phyloP scores from a whole-genome alignment of 768 basidiomycete genomes.

The Leccinum olivaceopallidum region DNA sequence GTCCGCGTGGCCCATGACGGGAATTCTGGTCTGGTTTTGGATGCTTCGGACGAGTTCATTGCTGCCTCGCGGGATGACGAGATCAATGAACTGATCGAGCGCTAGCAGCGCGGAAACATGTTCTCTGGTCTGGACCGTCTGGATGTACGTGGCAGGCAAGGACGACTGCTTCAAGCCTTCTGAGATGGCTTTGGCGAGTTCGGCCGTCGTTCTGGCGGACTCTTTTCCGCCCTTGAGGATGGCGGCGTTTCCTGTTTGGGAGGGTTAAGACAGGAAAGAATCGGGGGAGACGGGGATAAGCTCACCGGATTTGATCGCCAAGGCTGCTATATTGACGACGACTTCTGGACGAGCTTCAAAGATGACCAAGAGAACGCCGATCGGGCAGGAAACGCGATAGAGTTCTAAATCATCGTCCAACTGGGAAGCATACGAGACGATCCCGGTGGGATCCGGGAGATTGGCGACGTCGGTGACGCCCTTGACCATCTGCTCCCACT shows the following conservation, averaged over 20 bases:
- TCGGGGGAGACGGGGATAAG: neutral
- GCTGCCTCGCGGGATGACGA: slow-evolving; percentile 96
- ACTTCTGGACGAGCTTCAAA: slow-evolving; percentile 98
- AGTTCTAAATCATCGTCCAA: slow-evolving; percentile 87
- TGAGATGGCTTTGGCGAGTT: slow-evolving; percentile 81
- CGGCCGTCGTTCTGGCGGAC: slow-evolving; percentile 73
- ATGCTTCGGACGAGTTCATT: slow-evolving; percentile 87
- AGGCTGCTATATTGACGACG: slow-evolving; percentile 92
- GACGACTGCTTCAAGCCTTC: slow-evolving; percentile 70
- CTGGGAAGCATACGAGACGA: slow-evolving; percentile 85
- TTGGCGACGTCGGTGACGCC: slow-evolving; percentile 85
- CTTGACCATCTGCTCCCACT: slow-evolving; percentile 93
- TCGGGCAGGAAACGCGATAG: slow-evolving; percentile 93
- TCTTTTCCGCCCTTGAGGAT: slow-evolving; percentile 99
- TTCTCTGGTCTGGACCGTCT: slow-evolving; percentile 86
- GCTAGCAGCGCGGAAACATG: slow-evolving; percentile 87
- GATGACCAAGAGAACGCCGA: slow-evolving; percentile 94
- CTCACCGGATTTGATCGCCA: slow-evolving; percentile 96
- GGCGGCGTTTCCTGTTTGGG: slow-evolving; percentile 80
- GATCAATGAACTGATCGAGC: slow-evolving; percentile 90
- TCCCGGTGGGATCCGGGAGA: slow-evolving; percentile 85
- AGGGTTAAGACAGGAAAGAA: neutral
- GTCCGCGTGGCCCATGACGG: slow-evolving; percentile 99
- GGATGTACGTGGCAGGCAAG: slow-evolving; percentile 81
- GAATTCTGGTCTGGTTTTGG: slow-evolving; percentile 87